These are phyloP conservation scores for Fusarium begoniae DNA, from an alignment of 2,329 filamentous ascomycete species.

Conservation along the genomic window DNA sequence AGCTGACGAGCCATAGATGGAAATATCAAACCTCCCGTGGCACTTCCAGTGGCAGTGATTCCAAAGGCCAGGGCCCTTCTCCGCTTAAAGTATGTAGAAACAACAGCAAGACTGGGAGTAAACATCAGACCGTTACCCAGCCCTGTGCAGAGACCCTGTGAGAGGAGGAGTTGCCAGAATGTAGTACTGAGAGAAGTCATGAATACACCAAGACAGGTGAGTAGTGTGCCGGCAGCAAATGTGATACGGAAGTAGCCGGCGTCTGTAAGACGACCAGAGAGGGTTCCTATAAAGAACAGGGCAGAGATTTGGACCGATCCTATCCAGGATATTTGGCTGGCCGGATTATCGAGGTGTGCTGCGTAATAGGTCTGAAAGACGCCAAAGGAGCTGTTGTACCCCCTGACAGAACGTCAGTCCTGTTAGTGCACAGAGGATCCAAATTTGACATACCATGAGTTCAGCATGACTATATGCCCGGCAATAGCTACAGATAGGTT, in stretches of 20 bases:
- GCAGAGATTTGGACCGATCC: not conserved
- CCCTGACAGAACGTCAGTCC: not conserved
- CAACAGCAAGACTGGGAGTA: not conserved
- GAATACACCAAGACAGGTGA: not conserved
- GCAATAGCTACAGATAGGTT: not conserved
- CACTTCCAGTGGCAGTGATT: not conserved
- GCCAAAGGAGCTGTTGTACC: constrained; percentile 10
- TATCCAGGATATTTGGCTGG: not conserved
- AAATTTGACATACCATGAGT: not conserved
- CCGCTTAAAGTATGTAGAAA: not conserved
- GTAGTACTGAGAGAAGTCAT: not conserved
- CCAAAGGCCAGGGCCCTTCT: not conserved
- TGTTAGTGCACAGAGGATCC: accelerated
- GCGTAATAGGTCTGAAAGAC: not conserved
- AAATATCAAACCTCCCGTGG: not conserved
- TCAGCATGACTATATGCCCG: constrained; percentile 5
- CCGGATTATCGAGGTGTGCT: not conserved
- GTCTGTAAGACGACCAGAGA: not conserved
- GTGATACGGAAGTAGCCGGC: not conserved
- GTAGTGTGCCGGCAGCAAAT: not conserved
- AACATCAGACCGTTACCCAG: not conserved
- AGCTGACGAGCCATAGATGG: not conserved
- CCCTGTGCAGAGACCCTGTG: not conserved
- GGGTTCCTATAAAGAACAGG: not conserved
- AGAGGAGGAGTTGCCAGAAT: not conserved